Percentiles rank a stretch among this genome's conserved stretches.
These are phyloP conservation scores for Nigrospora sphaerica DNA, from an alignment of 2,329 filamentous ascomycete species.

Conservation along the genomic window DNA sequence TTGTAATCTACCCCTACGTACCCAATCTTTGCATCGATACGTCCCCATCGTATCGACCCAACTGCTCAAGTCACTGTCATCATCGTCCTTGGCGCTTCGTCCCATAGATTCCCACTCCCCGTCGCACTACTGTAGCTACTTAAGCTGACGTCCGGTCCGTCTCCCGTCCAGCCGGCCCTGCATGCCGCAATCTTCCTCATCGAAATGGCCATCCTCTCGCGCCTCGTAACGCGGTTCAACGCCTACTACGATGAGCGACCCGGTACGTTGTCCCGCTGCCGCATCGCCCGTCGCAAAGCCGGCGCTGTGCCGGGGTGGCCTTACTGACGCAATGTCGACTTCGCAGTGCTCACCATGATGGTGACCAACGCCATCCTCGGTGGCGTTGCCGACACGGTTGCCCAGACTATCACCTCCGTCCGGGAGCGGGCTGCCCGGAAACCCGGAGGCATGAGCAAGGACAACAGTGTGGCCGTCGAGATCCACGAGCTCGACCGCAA, in stretches of 20 bases:
- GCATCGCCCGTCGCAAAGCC: too few relatives aligned
- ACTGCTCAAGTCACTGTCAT: not conserved
- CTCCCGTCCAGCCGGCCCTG: constrained; percentile 64
- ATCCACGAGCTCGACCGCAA: constrained; percentile 82
- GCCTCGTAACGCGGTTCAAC: constrained; percentile 84
- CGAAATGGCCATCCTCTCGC: constrained; percentile 79
- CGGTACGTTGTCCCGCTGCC: constrained; percentile 39
- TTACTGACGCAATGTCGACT: not conserved
- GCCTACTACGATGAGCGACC: constrained; percentile 88
- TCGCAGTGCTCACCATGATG: constrained; percentile 89
- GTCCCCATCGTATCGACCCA: too few relatives aligned
- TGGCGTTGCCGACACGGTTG: constrained; percentile 93
- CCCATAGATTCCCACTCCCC: constrained; percentile 6
- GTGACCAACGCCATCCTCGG: constrained; percentile 94
- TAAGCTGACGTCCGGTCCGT: constrained; percentile 9
- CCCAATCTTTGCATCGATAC: too few relatives aligned
- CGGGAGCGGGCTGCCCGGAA: constrained; percentile 61
- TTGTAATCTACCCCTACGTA: not conserved
- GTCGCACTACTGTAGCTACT: too few relatives aligned
- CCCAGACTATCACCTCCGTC: constrained; percentile 84
- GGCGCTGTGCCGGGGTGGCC: too few relatives aligned
- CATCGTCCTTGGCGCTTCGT: not conserved
- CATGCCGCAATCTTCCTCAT: constrained; percentile 79
- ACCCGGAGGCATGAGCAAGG: constrained; percentile 47
- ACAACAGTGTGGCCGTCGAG: constrained; percentile 77